Conservation (phyloP, 805 yeast species). For the Metschnikowia cubensis region DNA sequence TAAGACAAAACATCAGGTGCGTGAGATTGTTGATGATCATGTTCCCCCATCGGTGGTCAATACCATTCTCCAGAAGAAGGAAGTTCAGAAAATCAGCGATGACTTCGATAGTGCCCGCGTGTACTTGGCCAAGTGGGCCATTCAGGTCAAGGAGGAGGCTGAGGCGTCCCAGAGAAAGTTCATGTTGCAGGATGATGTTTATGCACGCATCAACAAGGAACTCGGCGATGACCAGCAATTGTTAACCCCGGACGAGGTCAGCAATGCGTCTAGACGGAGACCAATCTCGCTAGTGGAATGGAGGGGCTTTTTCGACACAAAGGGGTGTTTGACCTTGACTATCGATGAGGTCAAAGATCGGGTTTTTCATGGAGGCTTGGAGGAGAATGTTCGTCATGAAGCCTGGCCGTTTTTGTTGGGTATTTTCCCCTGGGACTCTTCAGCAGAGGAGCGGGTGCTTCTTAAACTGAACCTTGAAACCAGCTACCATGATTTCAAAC, state of each 20-base stretch:
- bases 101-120: constrained; percentile 93
- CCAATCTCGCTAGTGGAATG: constrained; percentile 73
- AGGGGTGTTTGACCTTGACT: constrained; percentile 73
- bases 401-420: constrained; percentile 87
- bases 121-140: constrained; percentile 94
- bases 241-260: constrained; percentile 56
- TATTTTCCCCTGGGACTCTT: constrained; percentile 87
- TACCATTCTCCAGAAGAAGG: constrained; percentile 62
- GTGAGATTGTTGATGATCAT: constrained; percentile 59
- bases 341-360: constrained; percentile 73
- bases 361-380: constrained; percentile 87
- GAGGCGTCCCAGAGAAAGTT: constrained; percentile 51
- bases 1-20: constrained; percentile 48
- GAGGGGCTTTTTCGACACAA: constrained; percentile 75
- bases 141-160: constrained; percentile 89
- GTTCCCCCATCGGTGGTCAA: constrained; percentile 59
- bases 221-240: constrained; percentile 46
- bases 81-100: constrained; percentile 73
- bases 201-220: constrained; percentile 54
- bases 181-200: constrained; percentile 56
- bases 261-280: constrained; percentile 59
- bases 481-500: constrained; percentile 61
- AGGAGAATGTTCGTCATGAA: constrained; percentile 52
- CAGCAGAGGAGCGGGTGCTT: constrained; percentile 60
- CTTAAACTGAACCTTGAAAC: constrained; percentile 52